These are phyloP conservation scores for Neophaeococcomyces aloes DNA, from an alignment of 2,329 filamentous ascomycete species.

Conservation along the genomic window DNA sequence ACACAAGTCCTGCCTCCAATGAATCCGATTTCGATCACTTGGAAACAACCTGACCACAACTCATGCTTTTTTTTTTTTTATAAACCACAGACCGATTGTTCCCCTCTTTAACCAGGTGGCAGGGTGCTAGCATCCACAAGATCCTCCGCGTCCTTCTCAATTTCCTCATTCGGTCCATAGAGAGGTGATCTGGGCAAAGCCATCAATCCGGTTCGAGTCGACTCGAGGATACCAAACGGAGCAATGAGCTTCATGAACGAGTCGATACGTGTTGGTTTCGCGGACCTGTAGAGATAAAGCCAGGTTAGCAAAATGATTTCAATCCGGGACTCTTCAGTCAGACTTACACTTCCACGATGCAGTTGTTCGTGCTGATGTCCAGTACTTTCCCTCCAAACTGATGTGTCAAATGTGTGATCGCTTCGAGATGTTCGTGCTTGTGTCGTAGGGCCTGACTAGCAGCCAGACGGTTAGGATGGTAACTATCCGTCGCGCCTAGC, in stretches of 20 bases:
- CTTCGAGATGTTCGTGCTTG: conserved; percentile 95
- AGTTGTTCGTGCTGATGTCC: conserved; percentile 96
- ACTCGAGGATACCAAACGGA: conserved; percentile 94
- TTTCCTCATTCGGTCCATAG: conserved; percentile 59
- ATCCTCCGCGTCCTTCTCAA: conserved; percentile 81
- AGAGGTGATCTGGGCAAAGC: conserved; percentile 88
- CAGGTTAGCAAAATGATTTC: conserved; percentile 11
- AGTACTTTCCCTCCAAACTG: conserved; percentile 96
- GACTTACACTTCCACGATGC: conserved; percentile 90
- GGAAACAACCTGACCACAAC: too few relatives aligned
- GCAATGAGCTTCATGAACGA: conserved; percentile 93
- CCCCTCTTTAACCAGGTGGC: conserved; percentile 66
- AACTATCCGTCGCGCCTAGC: conserved; percentile 45
- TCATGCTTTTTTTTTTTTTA: too few relatives aligned
- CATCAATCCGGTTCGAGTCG: conserved; percentile 91
- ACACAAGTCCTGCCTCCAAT: too few relatives aligned
- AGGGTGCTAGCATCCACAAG: conserved; percentile 90
- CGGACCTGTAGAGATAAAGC: conserved; percentile 48
- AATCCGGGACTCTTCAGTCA: conserved; percentile 12
- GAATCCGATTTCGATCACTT: too few relatives aligned
- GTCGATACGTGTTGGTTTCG: conserved; percentile 87
- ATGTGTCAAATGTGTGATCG: conserved; percentile 91
- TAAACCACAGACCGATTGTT: too few relatives aligned
- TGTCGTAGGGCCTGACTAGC: conserved; percentile 82
- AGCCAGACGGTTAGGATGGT: conserved; percentile 79